phyloP scores from a whole-genome alignment of 2,329 filamentous ascomycete species.

The Biscogniauxia mediterranea region DNA sequence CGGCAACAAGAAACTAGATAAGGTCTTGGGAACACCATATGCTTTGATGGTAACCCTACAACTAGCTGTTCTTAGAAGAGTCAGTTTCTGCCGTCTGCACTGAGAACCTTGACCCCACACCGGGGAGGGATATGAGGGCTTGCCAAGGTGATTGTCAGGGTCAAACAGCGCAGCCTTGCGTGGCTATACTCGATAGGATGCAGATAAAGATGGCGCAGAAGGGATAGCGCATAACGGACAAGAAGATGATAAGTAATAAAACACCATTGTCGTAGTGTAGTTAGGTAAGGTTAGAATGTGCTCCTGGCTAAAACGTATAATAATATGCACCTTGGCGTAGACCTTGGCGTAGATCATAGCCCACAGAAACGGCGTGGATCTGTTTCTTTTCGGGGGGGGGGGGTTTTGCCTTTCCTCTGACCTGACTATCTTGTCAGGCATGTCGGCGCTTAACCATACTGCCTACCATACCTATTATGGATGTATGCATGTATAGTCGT shows the following conservation, averaged over 20 bases:
- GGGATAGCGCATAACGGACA: too few relatives aligned
- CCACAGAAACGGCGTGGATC: background rate
- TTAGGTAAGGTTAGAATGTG: background rate
- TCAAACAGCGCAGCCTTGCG: background rate
- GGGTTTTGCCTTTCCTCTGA: background rate
- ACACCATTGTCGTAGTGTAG: background rate
- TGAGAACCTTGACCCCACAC: too few relatives aligned
- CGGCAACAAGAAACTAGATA: too few relatives aligned
- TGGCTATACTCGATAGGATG: background rate
- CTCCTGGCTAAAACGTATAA: background rate
- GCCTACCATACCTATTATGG: too few relatives aligned
- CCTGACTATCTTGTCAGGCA: background rate
- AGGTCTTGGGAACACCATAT: too few relatives aligned
- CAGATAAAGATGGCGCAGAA: background rate
- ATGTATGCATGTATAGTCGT: too few relatives aligned
- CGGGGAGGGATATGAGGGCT: background rate
- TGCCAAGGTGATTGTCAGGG: background rate
- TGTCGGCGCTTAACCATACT: background rate
- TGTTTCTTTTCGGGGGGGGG: background rate
- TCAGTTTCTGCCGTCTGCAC: too few relatives aligned
- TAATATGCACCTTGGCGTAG: background rate
- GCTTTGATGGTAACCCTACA: too few relatives aligned
- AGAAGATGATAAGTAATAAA: background rate
- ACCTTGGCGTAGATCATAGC: background rate
- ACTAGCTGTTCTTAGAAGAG: too few relatives aligned